These are phyloP conservation scores for Penicillium parvum DNA, from an alignment of 495 filamentous ascomycete genomes.

Conservation along the genomic window DNA sequence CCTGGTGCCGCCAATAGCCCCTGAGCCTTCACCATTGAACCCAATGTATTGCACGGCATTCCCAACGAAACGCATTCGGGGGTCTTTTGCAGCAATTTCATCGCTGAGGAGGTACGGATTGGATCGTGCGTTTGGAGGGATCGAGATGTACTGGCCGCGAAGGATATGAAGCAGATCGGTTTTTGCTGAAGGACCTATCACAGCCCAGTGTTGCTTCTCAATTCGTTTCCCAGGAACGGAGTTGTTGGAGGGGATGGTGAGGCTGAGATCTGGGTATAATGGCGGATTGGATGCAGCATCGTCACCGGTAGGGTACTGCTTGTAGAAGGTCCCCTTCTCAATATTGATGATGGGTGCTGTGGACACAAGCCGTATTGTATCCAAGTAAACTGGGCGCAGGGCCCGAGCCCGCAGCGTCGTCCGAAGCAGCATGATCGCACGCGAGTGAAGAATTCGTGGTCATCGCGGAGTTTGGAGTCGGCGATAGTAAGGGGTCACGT, in stretches of 20 bases:
- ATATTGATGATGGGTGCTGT: constrained; percentile 64
- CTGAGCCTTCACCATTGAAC: constrained; percentile 59
- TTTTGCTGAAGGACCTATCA: constrained; percentile 67
- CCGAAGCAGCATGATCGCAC: constrained; percentile 14
- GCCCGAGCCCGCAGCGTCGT: constrained; percentile 9
- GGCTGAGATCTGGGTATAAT: constrained; percentile 63
- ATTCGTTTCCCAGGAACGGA: background rate
- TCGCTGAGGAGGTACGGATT: constrained; percentile 70
- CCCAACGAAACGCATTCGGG: constrained; percentile 49
- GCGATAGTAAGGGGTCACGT: constrained; percentile 4
- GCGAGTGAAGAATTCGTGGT: background rate
- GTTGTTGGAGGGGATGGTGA: constrained; percentile 54
- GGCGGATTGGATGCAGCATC: constrained; percentile 45
- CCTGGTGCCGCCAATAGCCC: constrained; percentile 50
- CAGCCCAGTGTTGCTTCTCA: constrained; percentile 59
- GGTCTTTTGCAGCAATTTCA: constrained; percentile 52
- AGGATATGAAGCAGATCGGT: constrained; percentile 75
- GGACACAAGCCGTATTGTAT: constrained; percentile 7
- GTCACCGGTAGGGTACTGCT: constrained; percentile 60
- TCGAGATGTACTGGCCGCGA: constrained; percentile 64
- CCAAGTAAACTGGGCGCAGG: constrained; percentile 1
- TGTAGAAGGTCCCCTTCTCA: constrained; percentile 73
- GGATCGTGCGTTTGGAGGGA: constrained; percentile 66
- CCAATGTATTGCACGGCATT: constrained; percentile 79
- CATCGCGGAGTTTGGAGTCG: constrained; percentile 1